Evolutionary conservation across 345 rosid genomes (phyloP), one percentile per base, ranked within the genome.

Genomic region (Salix suchowensis): DNA sequence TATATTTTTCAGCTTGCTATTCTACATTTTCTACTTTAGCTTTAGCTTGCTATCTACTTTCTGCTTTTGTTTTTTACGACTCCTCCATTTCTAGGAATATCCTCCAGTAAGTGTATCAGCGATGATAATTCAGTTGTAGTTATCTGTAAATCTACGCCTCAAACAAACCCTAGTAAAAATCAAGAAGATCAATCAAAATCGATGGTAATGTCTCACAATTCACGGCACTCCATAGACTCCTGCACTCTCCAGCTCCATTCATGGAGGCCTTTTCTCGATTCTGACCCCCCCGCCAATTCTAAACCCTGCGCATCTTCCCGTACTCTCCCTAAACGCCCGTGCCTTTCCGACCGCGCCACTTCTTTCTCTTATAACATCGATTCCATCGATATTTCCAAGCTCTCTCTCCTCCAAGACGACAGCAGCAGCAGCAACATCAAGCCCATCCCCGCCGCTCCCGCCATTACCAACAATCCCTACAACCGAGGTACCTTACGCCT

Each of bases 291-390:
- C n/a, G 26, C 28, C 69, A 86, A 12, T 67, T 79, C 72, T 90
- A 84, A 72, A 82, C 87, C 78, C 83, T 79, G 74, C 89, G 87
- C 71, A 30, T 87, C 65, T 77, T 67, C 87, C 40, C 55, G 15
- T 16, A 5, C 76, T 23, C 78, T 74, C 76, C 44, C 84, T 60
- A 96, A 96, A 82, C 96, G 96, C 18, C 99, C 97, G 52, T 96
- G 99, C 78, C 95, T 92, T 86, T 88, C 98, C 85, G 93, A 93
- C 80, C 94, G 99, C 65, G 79, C 95, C 70, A 96, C 99, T n/a
- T 87, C 98, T 11, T 87, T 91, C 81, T 76, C 94, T 6, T 48
- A 65, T 24, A n/a, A 58, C 75, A 78, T 85, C 70, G 94, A 84
- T 73, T 79, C 91, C 60, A 71, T 96, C 80, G 93, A 91, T 82